Base-by-base conservation (phyloP, 345 rosid species). In the Carallia pectinifolia region DNA sequence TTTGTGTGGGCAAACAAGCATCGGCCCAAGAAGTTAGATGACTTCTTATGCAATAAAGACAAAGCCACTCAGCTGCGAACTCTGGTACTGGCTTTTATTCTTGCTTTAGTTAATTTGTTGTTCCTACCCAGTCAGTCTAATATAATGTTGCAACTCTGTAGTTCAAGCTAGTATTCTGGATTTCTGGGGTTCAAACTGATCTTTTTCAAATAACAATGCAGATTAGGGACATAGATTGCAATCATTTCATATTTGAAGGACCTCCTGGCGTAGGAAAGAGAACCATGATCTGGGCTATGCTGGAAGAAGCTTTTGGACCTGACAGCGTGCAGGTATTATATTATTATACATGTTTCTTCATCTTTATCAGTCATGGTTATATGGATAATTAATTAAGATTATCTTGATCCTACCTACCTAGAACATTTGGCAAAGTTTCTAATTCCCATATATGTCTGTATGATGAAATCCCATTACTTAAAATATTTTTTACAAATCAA, bases 281-380 rank as follows among this genome's bases (percentile, higher is more conserved):
- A 73, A 88, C 92, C 54, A 86, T 88, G 92, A 84, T 88, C 6
- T 61, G 75, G 77, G 92, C 90, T 50, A 74, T 86, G 81, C 82
- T 88, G 50, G 74, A 82, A 55, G 87, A 84, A 79, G 70, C 81
- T 53, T 88, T 48, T 19, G 90, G 87, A 67, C 62, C 79, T 29
- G 85, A 88, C 16, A 64, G 19, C 64, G 58, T 85, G 34, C 80
- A 86, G 86, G 89, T 81, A 52, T 55, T 29, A 8, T 9, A n/a
- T 29, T n/a, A 55, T 55, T 29, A 12, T 29, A 55, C 8, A 29
- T 7, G 58, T 54, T 54, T 2, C 18, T n/a, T 23, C 6, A 27
- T 18, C 29, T 54, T 54, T 23, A 54, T 2, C 4, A 18, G 30
- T 19, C 30, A 54, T 19, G 30, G 58, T 17, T 23, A 18, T 19